These are phyloP conservation scores for Syzygium grande DNA, from an alignment of 345 rosid species.

Conservation along the genomic window DNA sequence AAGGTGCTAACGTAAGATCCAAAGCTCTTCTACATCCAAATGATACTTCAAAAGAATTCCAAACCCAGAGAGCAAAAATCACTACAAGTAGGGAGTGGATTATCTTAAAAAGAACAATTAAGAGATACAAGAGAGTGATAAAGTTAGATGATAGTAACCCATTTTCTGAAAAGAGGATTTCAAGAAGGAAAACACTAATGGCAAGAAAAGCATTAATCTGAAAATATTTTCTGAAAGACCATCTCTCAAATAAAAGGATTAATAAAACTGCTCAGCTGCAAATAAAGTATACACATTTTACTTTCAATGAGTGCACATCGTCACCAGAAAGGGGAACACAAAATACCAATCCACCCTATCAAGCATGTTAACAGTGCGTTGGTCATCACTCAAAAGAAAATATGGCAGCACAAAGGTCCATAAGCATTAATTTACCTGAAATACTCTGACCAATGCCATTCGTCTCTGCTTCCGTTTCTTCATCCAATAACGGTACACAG, in stretches of 20 bases:
- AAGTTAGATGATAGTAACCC: background rate
- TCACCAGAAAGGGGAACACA: background rate
- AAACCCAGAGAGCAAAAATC: background rate
- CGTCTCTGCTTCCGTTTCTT: constrained; percentile 64
- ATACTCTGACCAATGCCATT: constrained; percentile 53
- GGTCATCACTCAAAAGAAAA: background rate
- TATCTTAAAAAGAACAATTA: background rate
- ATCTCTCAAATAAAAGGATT: background rate
- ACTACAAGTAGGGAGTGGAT: background rate
- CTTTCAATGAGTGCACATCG: background rate
- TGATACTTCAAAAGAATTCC: background rate
- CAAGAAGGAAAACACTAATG: background rate
- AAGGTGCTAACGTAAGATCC: background rate
- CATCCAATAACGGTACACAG: constrained; percentile 72
- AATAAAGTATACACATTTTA: background rate
- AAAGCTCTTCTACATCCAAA: background rate
- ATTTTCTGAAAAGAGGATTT: background rate
- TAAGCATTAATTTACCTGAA: constrained; percentile 53
- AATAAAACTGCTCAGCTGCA: background rate
- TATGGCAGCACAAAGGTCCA: background rate
- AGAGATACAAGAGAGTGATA: background rate
- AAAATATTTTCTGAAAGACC: background rate
- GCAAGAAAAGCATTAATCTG: background rate
- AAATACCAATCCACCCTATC: background rate
- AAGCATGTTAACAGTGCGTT: background rate